Conservation (phyloP, 2,329 filamentous ascomycete species). For the Diaporthe longicolla region DNA sequence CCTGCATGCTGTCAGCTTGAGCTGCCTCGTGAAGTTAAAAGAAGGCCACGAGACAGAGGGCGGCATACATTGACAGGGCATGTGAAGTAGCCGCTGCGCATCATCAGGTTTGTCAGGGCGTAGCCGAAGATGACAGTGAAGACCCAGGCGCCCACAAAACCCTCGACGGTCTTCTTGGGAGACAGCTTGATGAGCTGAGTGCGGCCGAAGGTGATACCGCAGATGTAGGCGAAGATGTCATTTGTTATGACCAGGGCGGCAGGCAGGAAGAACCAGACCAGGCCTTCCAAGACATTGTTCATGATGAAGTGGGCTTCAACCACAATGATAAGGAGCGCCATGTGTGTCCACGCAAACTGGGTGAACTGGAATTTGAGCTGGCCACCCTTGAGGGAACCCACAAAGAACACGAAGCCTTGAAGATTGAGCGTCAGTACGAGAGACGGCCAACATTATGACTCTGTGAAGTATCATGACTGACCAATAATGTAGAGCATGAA, state of each 20-base stretch:
- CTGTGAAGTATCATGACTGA: constrained; percentile 59
- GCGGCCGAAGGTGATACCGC: constrained; percentile 95
- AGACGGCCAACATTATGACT: background rate
- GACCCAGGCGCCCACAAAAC: constrained; percentile 96
- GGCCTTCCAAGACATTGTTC: constrained; percentile 99
- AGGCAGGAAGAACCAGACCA: constrained; percentile 99
- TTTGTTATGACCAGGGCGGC: constrained; percentile 97
- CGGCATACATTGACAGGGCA: constrained; percentile 87
- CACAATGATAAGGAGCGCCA: constrained; percentile 98
- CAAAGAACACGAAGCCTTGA: constrained; percentile 96
- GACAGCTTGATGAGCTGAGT: constrained; percentile 98
- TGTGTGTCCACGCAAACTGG: constrained; percentile 99
- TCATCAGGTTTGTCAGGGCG: constrained; percentile 84
- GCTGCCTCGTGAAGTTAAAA: constrained; percentile 35
- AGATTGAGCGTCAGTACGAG: constrained; percentile 42
- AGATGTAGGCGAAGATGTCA: constrained; percentile 98
- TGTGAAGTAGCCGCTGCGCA: constrained; percentile 96
- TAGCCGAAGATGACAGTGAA: constrained; percentile 92
- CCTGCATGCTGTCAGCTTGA: constrained; percentile 57
- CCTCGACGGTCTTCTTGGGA: constrained; percentile 99
- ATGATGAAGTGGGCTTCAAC: constrained; percentile 99
- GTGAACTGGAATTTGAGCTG: constrained; percentile 99
- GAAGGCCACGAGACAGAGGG: background rate
- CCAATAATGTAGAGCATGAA: constrained; percentile 98
- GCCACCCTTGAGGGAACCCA: constrained; percentile 92